Percentiles rank a stretch among this genome's conserved stretches.
These are phyloP conservation scores for Mentha longifolia DNA, from an alignment of 257 asterid species.

Conservation along the genomic window DNA sequence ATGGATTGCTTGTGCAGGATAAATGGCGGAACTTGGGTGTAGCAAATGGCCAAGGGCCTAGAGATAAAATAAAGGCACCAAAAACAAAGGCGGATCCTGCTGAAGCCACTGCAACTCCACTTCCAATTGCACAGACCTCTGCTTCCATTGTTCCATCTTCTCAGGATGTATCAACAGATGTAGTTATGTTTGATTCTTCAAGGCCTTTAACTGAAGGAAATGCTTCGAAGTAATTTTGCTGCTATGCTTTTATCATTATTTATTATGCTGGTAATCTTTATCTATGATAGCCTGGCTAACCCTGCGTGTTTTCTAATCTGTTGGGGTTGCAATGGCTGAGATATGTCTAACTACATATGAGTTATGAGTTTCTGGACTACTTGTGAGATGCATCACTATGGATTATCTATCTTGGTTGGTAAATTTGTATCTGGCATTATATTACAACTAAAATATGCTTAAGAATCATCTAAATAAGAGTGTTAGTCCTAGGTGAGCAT, in stretches of 20 bases:
- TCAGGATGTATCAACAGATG: constrained; percentile 51
- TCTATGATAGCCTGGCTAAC: constrained; percentile 10
- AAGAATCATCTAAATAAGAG: not conserved
- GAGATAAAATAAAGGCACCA: constrained; percentile 69
- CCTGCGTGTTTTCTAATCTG: not conserved
- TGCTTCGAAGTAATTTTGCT: constrained; percentile 58
- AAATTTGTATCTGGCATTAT: not conserved
- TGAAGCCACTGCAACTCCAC: constrained; percentile 59
- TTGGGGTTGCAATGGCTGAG: constrained; percentile 3
- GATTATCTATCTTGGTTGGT: not conserved
- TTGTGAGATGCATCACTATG: not conserved
- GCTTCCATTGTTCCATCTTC: constrained; percentile 51
- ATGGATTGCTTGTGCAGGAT: constrained; percentile 56
- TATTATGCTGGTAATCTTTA: not conserved
- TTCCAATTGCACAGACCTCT: constrained; percentile 41
- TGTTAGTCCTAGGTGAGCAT: not conserved
- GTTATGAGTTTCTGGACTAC: not conserved
- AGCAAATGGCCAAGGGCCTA: constrained; percentile 69
- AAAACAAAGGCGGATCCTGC: constrained; percentile 57
- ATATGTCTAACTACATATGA: not conserved
- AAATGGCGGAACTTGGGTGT: constrained; percentile 94
- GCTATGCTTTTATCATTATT: not conserved
- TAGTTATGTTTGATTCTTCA: constrained; percentile 51
- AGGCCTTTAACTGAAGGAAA: constrained; percentile 62
- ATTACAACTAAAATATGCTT: not conserved